These are phyloP conservation scores for Phytopythium mirpurense DNA, from an alignment of 352 stramenopile species.

Conservation along the genomic window DNA sequence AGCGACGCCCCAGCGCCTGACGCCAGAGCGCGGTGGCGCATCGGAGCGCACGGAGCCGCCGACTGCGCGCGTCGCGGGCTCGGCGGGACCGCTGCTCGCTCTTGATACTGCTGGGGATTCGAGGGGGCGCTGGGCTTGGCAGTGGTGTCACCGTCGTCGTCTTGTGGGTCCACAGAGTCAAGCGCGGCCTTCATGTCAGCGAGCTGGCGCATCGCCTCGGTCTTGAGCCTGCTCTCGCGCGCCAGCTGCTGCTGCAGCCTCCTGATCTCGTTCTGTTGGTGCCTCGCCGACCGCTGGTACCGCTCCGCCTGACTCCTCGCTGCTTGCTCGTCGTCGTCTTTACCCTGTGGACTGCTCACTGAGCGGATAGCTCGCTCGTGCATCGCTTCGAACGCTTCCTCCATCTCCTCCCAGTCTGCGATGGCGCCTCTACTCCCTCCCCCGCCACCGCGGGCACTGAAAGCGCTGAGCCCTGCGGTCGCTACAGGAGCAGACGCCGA, in stretches of 20 bases:
- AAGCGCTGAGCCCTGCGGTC: not conserved
- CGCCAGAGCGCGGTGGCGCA: conserved; percentile 1
- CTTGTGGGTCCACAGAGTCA: not conserved
- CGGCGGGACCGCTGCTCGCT: not conserved
- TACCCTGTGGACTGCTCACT: conserved; percentile 3
- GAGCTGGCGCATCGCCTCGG: conserved; percentile 1
- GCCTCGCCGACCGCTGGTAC: conserved; percentile 35
- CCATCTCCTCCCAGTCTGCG: conserved; percentile 24
- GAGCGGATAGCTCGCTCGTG: conserved; percentile 23
- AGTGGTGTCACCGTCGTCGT: not conserved
- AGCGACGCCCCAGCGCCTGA: not conserved
- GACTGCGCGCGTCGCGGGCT: conserved; percentile 29
- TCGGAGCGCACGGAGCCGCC: conserved; percentile 22
- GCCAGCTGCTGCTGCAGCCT: conserved; percentile 56
- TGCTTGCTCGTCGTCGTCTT: conserved; percentile 6
- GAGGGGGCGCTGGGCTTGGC: too few relatives aligned
- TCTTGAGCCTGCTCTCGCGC: conserved; percentile 43
- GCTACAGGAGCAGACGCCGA: not conserved
- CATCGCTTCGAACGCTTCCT: conserved; percentile 30
- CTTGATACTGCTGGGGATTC: not conserved
- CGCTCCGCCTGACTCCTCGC: conserved; percentile 12
- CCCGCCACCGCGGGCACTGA: not conserved
- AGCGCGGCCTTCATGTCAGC: not conserved
- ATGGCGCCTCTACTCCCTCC: not conserved
- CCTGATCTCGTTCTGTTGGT: conserved; percentile 67